Evolutionary conservation across 2,329 filamentous ascomycete species (phyloP).

Genomic region (Fusarium vanettenii): DNA sequence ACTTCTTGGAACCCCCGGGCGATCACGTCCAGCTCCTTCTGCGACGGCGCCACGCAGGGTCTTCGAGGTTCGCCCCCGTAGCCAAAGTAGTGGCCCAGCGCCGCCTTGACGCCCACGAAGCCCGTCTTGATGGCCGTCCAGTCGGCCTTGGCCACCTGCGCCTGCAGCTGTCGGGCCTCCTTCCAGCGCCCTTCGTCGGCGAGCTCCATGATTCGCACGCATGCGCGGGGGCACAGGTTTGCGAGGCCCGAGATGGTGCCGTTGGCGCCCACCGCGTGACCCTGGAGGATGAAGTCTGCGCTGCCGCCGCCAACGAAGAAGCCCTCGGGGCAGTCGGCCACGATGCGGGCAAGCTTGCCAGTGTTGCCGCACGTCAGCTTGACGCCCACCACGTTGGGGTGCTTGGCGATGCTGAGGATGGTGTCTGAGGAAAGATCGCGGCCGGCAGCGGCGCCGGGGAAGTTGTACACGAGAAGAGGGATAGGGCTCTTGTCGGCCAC

Average conservation of each 20-base stretch:
- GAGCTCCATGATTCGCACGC: constrained; percentile 49
- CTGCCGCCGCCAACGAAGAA: constrained; percentile 53
- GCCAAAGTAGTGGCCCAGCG: constrained; percentile 54
- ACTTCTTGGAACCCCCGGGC: constrained; percentile 52
- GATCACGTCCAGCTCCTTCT: constrained; percentile 49
- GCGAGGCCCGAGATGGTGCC: constrained; percentile 56
- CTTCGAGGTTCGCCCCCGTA: constrained; percentile 54
- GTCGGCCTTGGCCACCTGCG: constrained; percentile 57
- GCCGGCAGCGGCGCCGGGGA: constrained; percentile 69
- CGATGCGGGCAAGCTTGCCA: constrained; percentile 67
- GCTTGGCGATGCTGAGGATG: constrained; percentile 64
- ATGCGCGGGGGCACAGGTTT: constrained; percentile 54
- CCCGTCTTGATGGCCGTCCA: constrained; percentile 61
- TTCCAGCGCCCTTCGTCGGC: constrained; percentile 48
- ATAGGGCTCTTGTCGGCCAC: constrained; percentile 70
- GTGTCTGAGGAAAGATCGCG: constrained; percentile 71
- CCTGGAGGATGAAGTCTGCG: constrained; percentile 56
- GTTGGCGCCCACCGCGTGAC: constrained; percentile 53
- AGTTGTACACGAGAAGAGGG: constrained; percentile 75
- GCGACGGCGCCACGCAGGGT: constrained; percentile 52
- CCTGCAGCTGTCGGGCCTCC: constrained; percentile 52
- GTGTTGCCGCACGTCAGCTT: constrained; percentile 76
- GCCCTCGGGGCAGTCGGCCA: constrained; percentile 51
- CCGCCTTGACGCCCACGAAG: constrained; percentile 61
- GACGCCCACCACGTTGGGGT: constrained; percentile 71